phyloP scores from a whole-genome alignment of 169 alveolate species.

The Eimeria tenella region DNA sequence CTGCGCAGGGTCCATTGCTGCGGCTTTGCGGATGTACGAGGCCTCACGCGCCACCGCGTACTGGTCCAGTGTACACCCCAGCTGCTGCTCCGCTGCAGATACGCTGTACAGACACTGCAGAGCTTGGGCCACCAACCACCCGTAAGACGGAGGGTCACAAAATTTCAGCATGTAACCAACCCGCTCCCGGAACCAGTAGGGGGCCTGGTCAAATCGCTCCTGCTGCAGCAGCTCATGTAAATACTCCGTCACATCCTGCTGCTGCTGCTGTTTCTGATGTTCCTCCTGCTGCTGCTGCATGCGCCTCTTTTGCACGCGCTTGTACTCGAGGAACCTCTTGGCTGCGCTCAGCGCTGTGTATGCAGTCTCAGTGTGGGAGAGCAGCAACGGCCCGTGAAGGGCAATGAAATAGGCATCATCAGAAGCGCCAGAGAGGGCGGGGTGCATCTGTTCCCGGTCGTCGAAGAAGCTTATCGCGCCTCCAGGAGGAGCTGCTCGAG shows the following conservation, averaged over 20 bases:
- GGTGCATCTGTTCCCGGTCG: background rate
- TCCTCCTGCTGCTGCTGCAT: background rate
- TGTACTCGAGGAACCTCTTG: background rate
- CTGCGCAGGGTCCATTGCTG: background rate
- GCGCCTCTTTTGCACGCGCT: background rate
- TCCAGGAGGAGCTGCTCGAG: background rate
- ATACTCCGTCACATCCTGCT: background rate
- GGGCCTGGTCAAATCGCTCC: background rate
- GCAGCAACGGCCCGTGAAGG: background rate
- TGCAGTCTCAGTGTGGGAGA: background rate
- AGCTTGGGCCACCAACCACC: background rate
- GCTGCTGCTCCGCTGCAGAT: background rate
- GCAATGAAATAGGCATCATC: background rate
- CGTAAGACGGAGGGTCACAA: background rate
- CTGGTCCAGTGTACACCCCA: background rate
- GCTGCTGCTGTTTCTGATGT: background rate
- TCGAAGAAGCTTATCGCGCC: background rate
- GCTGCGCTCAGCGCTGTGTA: background rate
- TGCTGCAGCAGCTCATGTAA: background rate
- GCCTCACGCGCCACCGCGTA: background rate
- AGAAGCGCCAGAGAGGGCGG: background rate
- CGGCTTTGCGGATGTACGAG: too few relatives aligned
- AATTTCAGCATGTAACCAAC: background rate
- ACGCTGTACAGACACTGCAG: background rate
- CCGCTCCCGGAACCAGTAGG: constrained; percentile 5